Evolutionary conservation across 805 yeast genomes (phyloP).

Genomic region (Metschnikowia lochheadii): DNA sequence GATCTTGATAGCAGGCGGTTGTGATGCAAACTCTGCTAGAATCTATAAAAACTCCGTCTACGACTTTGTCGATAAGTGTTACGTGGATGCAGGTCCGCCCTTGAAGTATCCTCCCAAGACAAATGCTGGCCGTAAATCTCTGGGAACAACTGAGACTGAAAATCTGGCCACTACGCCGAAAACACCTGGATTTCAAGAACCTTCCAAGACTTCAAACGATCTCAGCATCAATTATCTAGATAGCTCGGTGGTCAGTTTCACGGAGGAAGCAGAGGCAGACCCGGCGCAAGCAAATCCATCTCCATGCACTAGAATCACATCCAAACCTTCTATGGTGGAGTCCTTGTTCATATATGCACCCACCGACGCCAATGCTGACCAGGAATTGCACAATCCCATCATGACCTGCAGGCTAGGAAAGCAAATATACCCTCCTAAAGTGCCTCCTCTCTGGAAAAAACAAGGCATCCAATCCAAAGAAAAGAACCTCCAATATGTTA

Average conservation of each 20-base stretch:
- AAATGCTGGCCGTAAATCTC: background rate
- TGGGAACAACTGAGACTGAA: background rate
- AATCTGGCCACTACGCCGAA: too few relatives aligned
- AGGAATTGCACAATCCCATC: conserved; percentile 26
- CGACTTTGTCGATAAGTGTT: conserved; percentile 41
- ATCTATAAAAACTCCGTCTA: conserved; percentile 36
- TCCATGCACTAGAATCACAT: background rate
- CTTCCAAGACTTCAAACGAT: conserved; percentile 12
- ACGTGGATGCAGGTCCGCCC: conserved; percentile 21
- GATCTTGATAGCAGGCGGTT: conserved; percentile 52
- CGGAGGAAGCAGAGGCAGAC: conserved; percentile 17
- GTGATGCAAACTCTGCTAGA: conserved; percentile 30
- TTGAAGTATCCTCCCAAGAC: conserved; percentile 8
- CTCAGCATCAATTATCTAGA: conserved; percentile 29
- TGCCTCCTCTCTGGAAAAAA: conserved; percentile 30
- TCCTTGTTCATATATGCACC: conserved; percentile 35
- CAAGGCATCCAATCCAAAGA: conserved; percentile 2
- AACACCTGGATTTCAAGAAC: background rate
- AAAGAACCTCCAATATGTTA: conserved; percentile 4
- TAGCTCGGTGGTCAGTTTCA: conserved; percentile 32
- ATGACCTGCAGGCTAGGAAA: conserved; percentile 34
- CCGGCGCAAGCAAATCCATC: background rate
- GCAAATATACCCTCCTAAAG: conserved; percentile 27
- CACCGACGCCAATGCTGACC: conserved; percentile 13
- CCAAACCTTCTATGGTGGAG: conserved; percentile 11